Base-by-base conservation (phyloP, 1,284 basidiomycete genomes). In the Tremellales sp. region DNA sequence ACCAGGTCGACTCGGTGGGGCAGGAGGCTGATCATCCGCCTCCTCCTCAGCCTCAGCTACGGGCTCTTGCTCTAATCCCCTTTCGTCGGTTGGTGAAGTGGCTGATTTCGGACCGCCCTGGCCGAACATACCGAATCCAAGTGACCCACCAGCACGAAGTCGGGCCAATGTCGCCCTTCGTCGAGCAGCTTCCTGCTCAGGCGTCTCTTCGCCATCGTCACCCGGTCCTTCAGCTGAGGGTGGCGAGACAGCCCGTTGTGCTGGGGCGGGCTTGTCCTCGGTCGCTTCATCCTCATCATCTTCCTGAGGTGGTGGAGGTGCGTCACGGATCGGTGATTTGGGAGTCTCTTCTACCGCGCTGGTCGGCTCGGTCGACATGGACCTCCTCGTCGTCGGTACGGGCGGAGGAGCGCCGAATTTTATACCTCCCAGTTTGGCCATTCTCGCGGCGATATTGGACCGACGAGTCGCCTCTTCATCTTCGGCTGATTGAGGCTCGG, bases 401-500 rank as follows among this genome's bases (percentile, higher is more conserved):
- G 70, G 67, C 3, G 71, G 73, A 3, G 70, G 70, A 39, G 65
- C 85, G 3, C 90, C 89, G 33, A 93, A 80, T 55, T 86, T 81
- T 39, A 89, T 83, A 31, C 88, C 91, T 25, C 88, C 91, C 11
- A 91, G 80, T 59, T 85, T 84, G 49, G 87, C 90, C 89, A 93
- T 91, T 49, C 89, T 81, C 25, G 86, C 89, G 25, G 89, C 90
- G 62, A 91, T 84, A 15, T 84, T 84, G 8, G 85, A 84, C 39
- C 86, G 82, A 45, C 86, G 82, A 60, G 84, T 82, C 45, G 84
- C 78, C 67, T 89, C 89, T 56, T 88, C 56, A 29, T 61, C 62
- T 29, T 51, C 57, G 3, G 27, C 50, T 8, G 21, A 39, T 21
- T 12, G 24, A n/a, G n/a, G 42, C 49, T 49, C 40, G 17, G 46